Evolutionary conservation across 2,329 filamentous ascomycete species (phyloP).

Genomic region (Pseudocercospora fuligena): DNA sequence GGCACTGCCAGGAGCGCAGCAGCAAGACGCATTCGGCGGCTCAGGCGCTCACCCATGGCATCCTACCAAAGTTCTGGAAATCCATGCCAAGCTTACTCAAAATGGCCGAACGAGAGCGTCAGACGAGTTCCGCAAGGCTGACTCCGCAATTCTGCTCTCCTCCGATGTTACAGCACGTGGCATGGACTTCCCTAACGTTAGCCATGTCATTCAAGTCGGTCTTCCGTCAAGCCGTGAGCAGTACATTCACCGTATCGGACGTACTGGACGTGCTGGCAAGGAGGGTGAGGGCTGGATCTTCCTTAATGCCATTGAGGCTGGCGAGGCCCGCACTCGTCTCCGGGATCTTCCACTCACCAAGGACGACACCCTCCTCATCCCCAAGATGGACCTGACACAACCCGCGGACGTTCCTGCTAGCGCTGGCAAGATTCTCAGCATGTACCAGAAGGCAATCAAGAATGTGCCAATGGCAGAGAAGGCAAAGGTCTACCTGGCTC

Average conservation of each 20-base stretch:
- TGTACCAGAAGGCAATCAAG: conserved; percentile 49
- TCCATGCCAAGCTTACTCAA: conserved; percentile 82
- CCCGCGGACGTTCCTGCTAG: conserved; percentile 47
- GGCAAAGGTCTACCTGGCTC: conserved; percentile 59
- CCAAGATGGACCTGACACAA: conserved; percentile 53
- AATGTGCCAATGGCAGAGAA: conserved; percentile 50
- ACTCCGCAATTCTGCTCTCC: conserved; percentile 57
- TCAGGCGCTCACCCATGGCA: conserved; percentile 35
- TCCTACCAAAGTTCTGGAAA: conserved; percentile 58
- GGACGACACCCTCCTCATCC: conserved; percentile 57
- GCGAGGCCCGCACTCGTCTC: conserved; percentile 57
- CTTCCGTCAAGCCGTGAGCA: conserved; percentile 51
- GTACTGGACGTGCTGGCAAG: conserved; percentile 69
- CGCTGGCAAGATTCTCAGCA: conserved; percentile 51
- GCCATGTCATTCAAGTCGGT: conserved; percentile 58
- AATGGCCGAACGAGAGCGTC: conserved; percentile 69
- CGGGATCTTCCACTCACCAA: conserved; percentile 64
- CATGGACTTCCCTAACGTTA: conserved; percentile 60
- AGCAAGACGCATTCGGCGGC: conserved; percentile 39
- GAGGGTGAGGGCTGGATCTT: conserved; percentile 74
- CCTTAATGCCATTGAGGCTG: conserved; percentile 60
- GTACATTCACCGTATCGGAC: conserved; percentile 59
- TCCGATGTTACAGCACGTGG: conserved; percentile 58
- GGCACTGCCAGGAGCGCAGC: conserved; percentile 9
- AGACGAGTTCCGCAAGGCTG: conserved; percentile 70